Conservation (phyloP, 768 basidiomycete species). For the Suillus tomentosus region DNA sequence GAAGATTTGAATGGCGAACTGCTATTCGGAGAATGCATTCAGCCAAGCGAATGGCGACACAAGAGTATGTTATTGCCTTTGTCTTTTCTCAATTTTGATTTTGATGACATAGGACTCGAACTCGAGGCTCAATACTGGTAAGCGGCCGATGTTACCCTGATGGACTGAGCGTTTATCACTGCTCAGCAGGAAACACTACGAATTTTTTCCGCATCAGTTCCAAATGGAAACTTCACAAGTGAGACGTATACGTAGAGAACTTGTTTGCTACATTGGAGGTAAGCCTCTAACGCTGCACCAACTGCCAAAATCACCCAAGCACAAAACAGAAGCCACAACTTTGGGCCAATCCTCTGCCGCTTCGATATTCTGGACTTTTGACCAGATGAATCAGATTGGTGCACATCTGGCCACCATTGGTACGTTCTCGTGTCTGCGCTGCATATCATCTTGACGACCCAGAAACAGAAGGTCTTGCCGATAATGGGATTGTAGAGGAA, state of each 20-base stretch:
- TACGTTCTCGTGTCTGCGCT: background rate
- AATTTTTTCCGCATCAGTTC: background rate
- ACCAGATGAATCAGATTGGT: background rate
- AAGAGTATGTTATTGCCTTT: background rate
- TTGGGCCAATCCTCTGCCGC: background rate
- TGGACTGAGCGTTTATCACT: background rate
- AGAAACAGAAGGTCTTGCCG: background rate
- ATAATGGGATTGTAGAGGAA: background rate
- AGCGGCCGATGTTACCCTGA: too few relatives aligned
- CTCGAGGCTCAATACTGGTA: background rate
- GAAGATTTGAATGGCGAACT: background rate
- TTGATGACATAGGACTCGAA: background rate
- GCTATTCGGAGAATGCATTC: background rate
- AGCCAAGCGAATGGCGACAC: background rate
- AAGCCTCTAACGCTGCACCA: background rate
- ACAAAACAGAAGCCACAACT: background rate
- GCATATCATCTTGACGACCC: too few relatives aligned
- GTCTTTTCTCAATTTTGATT: background rate
- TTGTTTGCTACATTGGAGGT: background rate
- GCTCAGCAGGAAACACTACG: background rate
- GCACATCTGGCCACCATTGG: background rate
- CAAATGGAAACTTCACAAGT: background rate
- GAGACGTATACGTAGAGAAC: background rate
- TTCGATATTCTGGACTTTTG: slow-evolving; percentile 3
- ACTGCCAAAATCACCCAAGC: background rate